phyloP scores from a whole-genome alignment of 345 rosid genomes.

The Ailanthus altissimus region DNA sequence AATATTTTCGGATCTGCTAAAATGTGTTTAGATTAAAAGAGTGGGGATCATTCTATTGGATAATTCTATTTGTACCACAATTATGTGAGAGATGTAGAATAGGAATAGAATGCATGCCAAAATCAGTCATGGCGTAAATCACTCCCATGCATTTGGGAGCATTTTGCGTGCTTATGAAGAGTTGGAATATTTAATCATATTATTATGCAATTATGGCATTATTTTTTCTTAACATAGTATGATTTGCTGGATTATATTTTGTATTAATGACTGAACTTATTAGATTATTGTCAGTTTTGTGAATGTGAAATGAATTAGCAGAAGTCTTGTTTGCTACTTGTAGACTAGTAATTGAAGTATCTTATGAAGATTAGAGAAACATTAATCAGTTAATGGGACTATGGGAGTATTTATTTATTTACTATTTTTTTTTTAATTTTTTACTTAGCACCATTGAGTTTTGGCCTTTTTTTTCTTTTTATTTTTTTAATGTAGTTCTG shows the following conservation, averaged over 20 bases:
- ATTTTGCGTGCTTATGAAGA: background rate
- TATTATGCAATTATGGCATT: background rate
- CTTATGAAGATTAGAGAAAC: constrained; percentile 8
- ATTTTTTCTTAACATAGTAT: background rate
- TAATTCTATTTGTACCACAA: background rate
- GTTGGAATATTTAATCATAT: background rate
- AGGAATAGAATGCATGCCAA: background rate
- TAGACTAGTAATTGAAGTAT: background rate
- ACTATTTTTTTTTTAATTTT: background rate
- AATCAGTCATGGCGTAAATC: background rate
- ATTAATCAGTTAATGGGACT: background rate
- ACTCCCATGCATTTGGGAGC: background rate
- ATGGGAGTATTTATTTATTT: background rate
- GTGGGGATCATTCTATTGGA: background rate
- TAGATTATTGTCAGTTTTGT: background rate
- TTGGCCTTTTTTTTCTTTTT: background rate
- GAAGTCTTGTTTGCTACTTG: constrained; percentile 1
- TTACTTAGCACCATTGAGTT: background rate
- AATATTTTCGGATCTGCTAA: constrained; percentile 14
- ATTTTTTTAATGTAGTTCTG: background rate
- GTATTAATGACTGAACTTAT: background rate
- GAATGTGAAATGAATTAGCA: background rate
- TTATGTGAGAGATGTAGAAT: background rate
- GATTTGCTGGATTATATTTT: background rate
- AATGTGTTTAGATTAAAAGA: background rate